Evolutionary conservation across 768 basidiomycete genomes (phyloP).

Genomic region (Kwoniella dendrophila): DNA sequence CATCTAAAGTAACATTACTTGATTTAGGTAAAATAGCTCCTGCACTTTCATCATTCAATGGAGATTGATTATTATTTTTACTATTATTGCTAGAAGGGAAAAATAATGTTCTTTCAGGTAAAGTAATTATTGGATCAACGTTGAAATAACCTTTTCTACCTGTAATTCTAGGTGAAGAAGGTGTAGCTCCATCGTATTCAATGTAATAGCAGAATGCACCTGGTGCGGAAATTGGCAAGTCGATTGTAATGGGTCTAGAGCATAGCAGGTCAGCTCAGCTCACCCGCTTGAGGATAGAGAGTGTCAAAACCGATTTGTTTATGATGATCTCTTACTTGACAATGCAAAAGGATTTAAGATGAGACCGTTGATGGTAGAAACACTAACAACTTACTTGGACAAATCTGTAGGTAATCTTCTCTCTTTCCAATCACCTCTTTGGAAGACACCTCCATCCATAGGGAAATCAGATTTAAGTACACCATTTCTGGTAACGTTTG

Average conservation of each 20-base stretch:
- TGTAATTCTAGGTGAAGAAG: constrained; percentile 62
- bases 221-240: constrained; percentile 93
- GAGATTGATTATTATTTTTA: too few relatives aligned
- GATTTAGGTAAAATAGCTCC: constrained; percentile 60
- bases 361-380: too few relatives aligned
- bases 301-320: neutral
- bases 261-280: neutral
- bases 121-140: constrained; percentile 83
- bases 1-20: constrained; percentile 76
- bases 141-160: constrained; percentile 94
- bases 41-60: constrained; percentile 33
- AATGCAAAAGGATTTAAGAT: too few relatives aligned
- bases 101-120: constrained; percentile 73
- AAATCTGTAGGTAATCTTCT: constrained; percentile 59
- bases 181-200: constrained; percentile 65
- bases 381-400: constrained; percentile 61
- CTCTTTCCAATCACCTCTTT: constrained; percentile 71
- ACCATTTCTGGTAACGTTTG: constrained; percentile 84
- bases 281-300: neutral
- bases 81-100: constrained; percentile 59
- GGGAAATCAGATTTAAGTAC: constrained; percentile 97
- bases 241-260: constrained; percentile 80
- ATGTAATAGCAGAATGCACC: constrained; percentile 96
- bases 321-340: too few relatives aligned
- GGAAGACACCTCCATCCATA: constrained; percentile 83